Conservation (phyloP, 169 alveolate species). For the Plasmodium blacklocki region DNA sequence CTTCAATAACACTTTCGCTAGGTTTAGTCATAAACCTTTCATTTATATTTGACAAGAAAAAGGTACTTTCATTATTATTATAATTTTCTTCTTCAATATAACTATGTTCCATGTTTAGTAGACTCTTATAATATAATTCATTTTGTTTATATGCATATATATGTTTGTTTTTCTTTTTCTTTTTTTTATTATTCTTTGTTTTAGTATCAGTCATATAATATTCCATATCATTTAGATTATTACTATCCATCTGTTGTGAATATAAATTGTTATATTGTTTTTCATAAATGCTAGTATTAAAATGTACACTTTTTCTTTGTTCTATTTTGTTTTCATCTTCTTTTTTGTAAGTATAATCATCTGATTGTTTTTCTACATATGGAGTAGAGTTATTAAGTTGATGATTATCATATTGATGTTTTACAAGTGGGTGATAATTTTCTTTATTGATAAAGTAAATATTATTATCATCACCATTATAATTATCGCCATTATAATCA, state of each 20-base stretch:
- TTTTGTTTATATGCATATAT: slow-evolving; percentile 70
- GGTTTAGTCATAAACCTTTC: slow-evolving; percentile 18
- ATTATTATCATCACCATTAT: background rate
- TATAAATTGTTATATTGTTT: background rate
- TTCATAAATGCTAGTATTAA: background rate
- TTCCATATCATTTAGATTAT: slow-evolving; percentile 7
- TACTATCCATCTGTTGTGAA: slow-evolving; percentile 1
- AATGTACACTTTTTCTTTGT: background rate
- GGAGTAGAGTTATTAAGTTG: too few species aligned
- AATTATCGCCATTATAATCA: background rate
- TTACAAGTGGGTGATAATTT: too few species aligned
- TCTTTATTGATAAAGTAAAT: too few species aligned
- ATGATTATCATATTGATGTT: too few species aligned
- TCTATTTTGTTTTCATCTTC: background rate
- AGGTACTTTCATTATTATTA: slow-evolving; percentile 32
- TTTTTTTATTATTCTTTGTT: background rate
- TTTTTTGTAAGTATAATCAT: background rate
- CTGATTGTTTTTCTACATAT: too few species aligned
- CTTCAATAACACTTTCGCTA: slow-evolving; percentile 60
- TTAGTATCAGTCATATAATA: background rate
- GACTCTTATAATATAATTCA: slow-evolving; percentile 61
- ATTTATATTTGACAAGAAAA: slow-evolving; percentile 44
- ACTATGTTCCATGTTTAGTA: slow-evolving; percentile 49
- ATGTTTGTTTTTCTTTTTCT: slow-evolving; percentile 41
- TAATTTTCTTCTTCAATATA: slow-evolving; percentile 68